Base-by-base conservation (phyloP, 257 asterid genomes). In the Orobanche coerulescens region DNA sequence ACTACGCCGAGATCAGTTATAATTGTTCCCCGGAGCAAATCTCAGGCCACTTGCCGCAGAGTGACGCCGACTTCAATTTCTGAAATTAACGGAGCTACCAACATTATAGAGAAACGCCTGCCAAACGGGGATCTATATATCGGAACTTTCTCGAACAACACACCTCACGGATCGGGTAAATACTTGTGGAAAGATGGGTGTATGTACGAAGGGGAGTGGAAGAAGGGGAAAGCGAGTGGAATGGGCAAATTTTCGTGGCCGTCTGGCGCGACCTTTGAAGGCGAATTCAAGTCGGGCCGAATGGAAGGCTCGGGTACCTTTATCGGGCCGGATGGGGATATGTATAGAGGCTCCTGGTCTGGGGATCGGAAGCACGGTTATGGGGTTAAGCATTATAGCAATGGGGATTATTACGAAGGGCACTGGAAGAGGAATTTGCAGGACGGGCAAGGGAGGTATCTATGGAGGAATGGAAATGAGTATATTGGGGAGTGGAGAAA, bases 201-300 rank as follows among this genome's bases (percentile, higher is more conserved):
- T 69, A 90, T 90, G 96, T 93, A 89, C 43, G 96, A 83, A 65
- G 99, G 99, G 4, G 95, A 85, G 51, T 93, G 99, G 99, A 89
- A 81, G 76, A 82, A 82, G 71, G 99, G 99, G 46, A 93, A 84
- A 37, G 96, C 96, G 30, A 78, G 82, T 1, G 99, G 99, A 0
- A 84, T 72, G 46, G 99, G 99, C 0, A 89, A 77, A 66, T 81
- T 93, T 44, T 93, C 99, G 0, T 93, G 99, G 99, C 96, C 99
- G 1, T 89, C 96, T 0, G 97, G 99, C 1, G 97, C 99, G 15
- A 84, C 87, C 7, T 93, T 77, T 44, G 94, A 81, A 50, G 99
- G 99, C 0, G 94, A 93, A 34, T 93, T 93, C 69, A 86, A 73
- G 77, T 82, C 88, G 33, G 97, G 99, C 30, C 79, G 97, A 47